Base-by-base conservation (phyloP, 2,329 filamentous ascomycete species). In the Clarireedia paspali region DNA sequence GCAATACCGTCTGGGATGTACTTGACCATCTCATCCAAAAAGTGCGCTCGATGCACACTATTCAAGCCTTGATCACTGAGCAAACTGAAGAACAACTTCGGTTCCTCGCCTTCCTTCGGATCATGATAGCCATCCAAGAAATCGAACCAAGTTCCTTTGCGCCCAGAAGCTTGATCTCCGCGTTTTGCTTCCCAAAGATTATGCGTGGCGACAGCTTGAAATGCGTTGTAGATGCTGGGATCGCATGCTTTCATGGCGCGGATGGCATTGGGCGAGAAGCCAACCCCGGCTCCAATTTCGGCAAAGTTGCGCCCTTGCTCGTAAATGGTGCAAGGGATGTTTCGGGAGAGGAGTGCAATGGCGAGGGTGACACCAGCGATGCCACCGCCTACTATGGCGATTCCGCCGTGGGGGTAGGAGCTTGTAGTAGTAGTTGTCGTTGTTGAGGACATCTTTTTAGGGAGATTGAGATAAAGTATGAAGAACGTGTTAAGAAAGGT, bases 371-470 rank as follows among this genome's bases (percentile, higher is more conserved):
- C 26, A 6, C 61, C 61, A n/a, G 47, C 56, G 15, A 65, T 59
- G 20, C 63, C 62, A 15, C 63, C 63, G 14, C 63, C 63, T 44
- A 63, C 47, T 9, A 64, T 60, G 24, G 63, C 60, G 23, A 47
- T 47, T 30, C 45, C 45, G 26, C 49, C 38, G 42, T 23, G 36
- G 12, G 38, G 24, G 42, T 34, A 51, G 15, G 30, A 38, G n/a
- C 14, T 2, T 20, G 20, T 20, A 20, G 20, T 20, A 20, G 20
- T 20, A 17, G 17, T 46, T 14, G 4, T 36, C 1, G 30, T 14
- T 34, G 9, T 12, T 34, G 30, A 34, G 30, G 30, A 34, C 30
- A 34, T 34, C 4, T 34, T 34, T 3, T 34, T 34, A 4, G 10
- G 12, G 30, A 12, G 30, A 34, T 30, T 30, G 27, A 7, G 30